These are phyloP conservation scores for Lactarius tabidus DNA, from an alignment of 768 basidiomycete species.

Conservation along the genomic window DNA sequence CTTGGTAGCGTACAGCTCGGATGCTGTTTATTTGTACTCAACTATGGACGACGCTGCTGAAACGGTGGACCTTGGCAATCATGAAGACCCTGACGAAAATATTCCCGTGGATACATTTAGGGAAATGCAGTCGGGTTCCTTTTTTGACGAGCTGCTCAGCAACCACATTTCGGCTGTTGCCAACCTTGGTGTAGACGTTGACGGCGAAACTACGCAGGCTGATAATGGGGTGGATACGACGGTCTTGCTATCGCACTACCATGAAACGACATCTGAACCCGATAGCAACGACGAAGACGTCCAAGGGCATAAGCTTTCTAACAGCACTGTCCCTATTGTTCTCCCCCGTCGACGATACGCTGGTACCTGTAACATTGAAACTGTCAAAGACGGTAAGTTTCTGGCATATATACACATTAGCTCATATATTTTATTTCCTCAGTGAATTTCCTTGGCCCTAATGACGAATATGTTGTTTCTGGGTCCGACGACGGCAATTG, in stretches of 20 bases:
- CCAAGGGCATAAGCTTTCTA: conserved; percentile 20
- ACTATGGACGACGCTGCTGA: conserved; percentile 55
- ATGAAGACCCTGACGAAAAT: conserved; percentile 25
- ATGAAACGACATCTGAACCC: background rate
- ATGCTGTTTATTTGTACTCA: conserved; percentile 71
- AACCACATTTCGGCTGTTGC: background rate
- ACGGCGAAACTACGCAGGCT: conserved; percentile 30
- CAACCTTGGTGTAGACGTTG: conserved; percentile 32
- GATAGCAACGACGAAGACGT: background rate
- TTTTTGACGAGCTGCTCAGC: background rate
- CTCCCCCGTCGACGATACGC: conserved; percentile 58
- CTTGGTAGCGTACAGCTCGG: conserved; percentile 60
- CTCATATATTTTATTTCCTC: conserved; percentile 4
- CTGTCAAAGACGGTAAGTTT: conserved; percentile 78
- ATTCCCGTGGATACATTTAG: background rate
- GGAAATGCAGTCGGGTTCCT: background rate
- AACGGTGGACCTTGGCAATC: conserved; percentile 19
- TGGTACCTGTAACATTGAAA: conserved; percentile 76
- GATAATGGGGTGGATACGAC: conserved; percentile 17
- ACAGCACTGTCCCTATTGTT: conserved; percentile 47
- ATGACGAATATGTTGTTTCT: conserved; percentile 72
- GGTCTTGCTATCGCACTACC: background rate
- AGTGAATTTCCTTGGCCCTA: conserved; percentile 84
- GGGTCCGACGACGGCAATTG: conserved; percentile 87
- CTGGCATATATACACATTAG: background rate